phyloP scores from a whole-genome alignment of 768 basidiomycete species.

The Ramaria sp. region DNA sequence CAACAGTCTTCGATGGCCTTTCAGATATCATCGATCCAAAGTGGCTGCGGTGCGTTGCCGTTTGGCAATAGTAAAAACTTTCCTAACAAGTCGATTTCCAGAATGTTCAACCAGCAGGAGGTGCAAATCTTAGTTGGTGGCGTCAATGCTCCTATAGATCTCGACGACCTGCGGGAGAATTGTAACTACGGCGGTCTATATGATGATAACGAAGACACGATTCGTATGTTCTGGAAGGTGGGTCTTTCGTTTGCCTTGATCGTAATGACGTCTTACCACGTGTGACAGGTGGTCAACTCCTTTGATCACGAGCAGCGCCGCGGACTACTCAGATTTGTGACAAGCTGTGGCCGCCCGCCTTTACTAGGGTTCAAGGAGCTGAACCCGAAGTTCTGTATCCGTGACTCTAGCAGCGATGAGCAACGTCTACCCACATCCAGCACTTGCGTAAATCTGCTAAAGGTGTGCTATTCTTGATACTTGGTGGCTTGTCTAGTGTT shows the following conservation, averaged over 20 bases:
- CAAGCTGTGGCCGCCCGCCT: conserved; percentile 84
- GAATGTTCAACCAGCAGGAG: conserved; percentile 98
- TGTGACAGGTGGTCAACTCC: conserved; percentile 53
- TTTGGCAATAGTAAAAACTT: not conserved
- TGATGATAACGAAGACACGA: conserved; percentile 57
- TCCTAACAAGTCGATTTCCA: conserved; percentile 18
- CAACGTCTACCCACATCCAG: conserved; percentile 64
- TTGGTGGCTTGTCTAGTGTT: not conserved
- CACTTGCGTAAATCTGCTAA: conserved; percentile 88
- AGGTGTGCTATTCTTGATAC: conserved; percentile 35
- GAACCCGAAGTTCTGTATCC: conserved; percentile 79
- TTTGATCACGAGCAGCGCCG: conserved; percentile 76
- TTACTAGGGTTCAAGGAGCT: conserved; percentile 86
- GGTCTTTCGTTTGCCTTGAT: conserved; percentile 14
- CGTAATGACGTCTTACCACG: not conserved
- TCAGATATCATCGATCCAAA: conserved; percentile 87
- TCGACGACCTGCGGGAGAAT: conserved; percentile 68
- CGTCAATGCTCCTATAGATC: conserved; percentile 72
- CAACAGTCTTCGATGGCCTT: conserved; percentile 73
- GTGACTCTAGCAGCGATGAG: conserved; percentile 68
- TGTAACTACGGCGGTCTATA: conserved; percentile 80
- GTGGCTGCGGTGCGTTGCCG: conserved; percentile 55
- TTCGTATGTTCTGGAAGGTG: conserved; percentile 78
- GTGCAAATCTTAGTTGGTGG: conserved; percentile 87
- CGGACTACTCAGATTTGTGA: conserved; percentile 79